phyloP scores from a whole-genome alignment of 1,139 yeast genomes.

The Candida dubliniensis region DNA sequence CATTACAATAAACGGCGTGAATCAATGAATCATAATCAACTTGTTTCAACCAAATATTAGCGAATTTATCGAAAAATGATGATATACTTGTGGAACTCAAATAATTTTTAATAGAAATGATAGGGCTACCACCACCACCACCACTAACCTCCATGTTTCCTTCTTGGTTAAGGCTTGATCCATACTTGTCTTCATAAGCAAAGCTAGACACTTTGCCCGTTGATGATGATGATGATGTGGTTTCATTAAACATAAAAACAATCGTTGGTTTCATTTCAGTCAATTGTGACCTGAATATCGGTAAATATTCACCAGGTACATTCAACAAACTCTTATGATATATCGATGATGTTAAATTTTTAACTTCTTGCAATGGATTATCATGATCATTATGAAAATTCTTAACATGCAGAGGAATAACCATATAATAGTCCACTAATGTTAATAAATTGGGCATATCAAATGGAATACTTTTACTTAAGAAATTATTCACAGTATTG shows the following conservation, averaged over 20 bases:
- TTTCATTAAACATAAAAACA: slow-evolving; percentile 33
- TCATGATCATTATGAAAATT: too few relatives aligned
- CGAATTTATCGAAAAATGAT: slow-evolving; percentile 42
- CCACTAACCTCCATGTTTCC: slow-evolving; percentile 2
- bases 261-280: slow-evolving; percentile 29
- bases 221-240: slow-evolving; percentile 2
- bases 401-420: slow-evolving; percentile 24
- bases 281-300: slow-evolving; percentile 23
- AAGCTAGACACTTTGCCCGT: too few relatives aligned
- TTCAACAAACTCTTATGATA: slow-evolving; percentile 21
- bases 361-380: background rate
- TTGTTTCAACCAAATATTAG: slow-evolving; percentile 38
- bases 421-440: slow-evolving; percentile 32
- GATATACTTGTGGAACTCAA: slow-evolving; percentile 23
- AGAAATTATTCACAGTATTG: slow-evolving; percentile 20
- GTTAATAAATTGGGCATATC: slow-evolving; percentile 30
- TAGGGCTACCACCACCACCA: slow-evolving; percentile 12
- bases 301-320: slow-evolving; percentile 19
- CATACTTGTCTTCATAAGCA: too few relatives aligned
- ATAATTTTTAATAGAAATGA: slow-evolving; percentile 26
- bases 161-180: too few relatives aligned
- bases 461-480: slow-evolving; percentile 34
- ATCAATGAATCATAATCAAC: slow-evolving; percentile 33
- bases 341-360: slow-evolving; percentile 10
- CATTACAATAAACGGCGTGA: slow-evolving; percentile 42